Base-by-base conservation (phyloP, 2,329 filamentous ascomycete genomes). In the Sporothrix dimorphospora region DNA sequence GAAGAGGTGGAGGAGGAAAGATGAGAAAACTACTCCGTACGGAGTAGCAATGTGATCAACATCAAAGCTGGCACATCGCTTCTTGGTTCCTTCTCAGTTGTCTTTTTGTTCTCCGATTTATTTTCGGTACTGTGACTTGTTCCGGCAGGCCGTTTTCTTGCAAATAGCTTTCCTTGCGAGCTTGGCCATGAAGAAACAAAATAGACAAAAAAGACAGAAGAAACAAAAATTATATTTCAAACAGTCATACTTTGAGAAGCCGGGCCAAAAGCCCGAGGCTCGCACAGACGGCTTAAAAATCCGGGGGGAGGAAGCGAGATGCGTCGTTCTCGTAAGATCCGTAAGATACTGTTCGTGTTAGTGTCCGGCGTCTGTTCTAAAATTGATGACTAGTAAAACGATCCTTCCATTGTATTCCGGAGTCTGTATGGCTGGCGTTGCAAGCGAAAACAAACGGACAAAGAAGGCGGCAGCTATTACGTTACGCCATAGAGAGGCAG, bases 41-140 rank as follows among this genome's bases (percentile, higher is more conserved):
- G n/a, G n/a, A n/a, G n/a, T n/a, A 34, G 21, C 8, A 34, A 34
- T 57, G 27, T 34, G 53, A 57, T 57, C 53, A 57, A 34, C 27
- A 34, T 57, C 53, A 34, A 57, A 57, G 27, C 53, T 57, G 53
- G 27, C 14, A 27, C n/a, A 34, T 57, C 19, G 53, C 53, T 57
- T 42, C 27, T 42, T 21, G 34, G 19, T 5, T 42, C 42, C n/a
- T 53, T 6, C 6, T 34, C 42, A 16, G 40, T 47, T 4, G 21
- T 47, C 14, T 30, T n/a, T 11, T 47, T 19, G 40, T 19, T 27
- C 42, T 47, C 61, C 61, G 61, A 47, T 47, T 65, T 65, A 65
- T 65, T 65, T 65, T 65, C 61, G 61, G 40, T 65, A 19, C 21
- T n/a, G 47, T 65, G 61, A n/a, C 61, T 24, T 42, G 57, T 42